phyloP scores from a whole-genome alignment of 1,284 basidiomycete species.

The Irpex sp. region DNA sequence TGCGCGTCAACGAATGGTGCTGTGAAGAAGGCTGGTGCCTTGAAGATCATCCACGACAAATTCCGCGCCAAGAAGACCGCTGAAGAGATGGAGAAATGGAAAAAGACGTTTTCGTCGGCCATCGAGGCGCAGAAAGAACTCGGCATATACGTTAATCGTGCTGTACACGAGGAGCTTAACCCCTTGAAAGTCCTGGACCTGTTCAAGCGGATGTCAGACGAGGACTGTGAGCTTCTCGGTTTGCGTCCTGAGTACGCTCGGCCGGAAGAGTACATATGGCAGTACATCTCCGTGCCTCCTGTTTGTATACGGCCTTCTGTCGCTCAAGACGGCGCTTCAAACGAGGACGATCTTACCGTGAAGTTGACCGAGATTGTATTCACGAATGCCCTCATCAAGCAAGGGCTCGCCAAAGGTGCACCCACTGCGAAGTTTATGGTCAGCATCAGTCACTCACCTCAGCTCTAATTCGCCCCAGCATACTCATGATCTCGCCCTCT shows the following conservation, averaged over 20 bases:
- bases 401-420: constrained; percentile 84
- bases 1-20: constrained; percentile 93
- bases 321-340: constrained; percentile 94
- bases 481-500: constrained; percentile 11
- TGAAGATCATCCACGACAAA: constrained; percentile 98
- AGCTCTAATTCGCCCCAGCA: neutral
- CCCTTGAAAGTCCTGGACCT: constrained; percentile 92
- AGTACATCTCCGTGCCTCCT: constrained; percentile 97
- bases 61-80: constrained; percentile 94
- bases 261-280: constrained; percentile 99
- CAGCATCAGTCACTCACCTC: constrained; percentile 18
- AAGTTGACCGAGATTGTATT: constrained; percentile 98
- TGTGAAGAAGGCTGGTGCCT: constrained; percentile 93
- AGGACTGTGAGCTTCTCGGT: constrained; percentile 96
- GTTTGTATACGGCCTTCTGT: constrained; percentile 98
- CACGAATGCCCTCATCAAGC: constrained; percentile 90
- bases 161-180: constrained; percentile 91
- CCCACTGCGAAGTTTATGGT: constrained; percentile 91
- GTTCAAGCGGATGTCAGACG: constrained; percentile 91
- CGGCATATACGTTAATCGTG: constrained; percentile 82
- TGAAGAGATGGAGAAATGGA: constrained; percentile 87
- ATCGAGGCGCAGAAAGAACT: constrained; percentile 88
- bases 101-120: constrained; percentile 80
- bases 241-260: constrained; percentile 87
- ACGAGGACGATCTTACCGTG: constrained; percentile 98